Conservation (phyloP, 2,329 filamentous ascomycete species). For the Xylariomycetidae sp. region DNA sequence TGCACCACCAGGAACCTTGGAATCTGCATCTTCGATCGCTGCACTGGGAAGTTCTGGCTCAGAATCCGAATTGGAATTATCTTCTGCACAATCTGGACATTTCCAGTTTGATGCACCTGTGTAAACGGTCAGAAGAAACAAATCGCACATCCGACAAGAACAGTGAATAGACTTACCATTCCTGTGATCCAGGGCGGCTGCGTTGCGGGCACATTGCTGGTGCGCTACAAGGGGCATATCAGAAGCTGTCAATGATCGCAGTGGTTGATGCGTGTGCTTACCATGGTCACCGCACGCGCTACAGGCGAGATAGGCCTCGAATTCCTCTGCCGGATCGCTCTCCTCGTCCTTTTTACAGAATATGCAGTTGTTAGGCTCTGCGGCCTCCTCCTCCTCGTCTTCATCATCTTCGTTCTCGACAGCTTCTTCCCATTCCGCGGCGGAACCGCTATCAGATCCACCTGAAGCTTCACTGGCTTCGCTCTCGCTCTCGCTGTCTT, state of each 20-base stretch:
- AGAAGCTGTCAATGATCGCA: no score
- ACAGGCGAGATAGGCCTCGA: constrained; percentile 74
- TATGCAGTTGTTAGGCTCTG: constrained; percentile 17
- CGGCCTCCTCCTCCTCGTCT: constrained; percentile 28
- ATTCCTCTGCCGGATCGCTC: constrained; percentile 58
- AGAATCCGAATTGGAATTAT: constrained; percentile 26
- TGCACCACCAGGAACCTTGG: constrained; percentile 25
- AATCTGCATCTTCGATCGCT: no score
- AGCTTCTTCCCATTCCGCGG: constrained; percentile 25
- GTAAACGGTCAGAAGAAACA: constrained; percentile 18
- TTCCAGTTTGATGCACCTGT: constrained; percentile 43
- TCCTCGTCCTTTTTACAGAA: constrained; percentile 32
- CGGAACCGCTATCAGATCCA: constrained; percentile 23
- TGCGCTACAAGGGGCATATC: no score
- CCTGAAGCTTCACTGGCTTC: constrained; percentile 23
- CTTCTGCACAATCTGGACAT: constrained; percentile 43
- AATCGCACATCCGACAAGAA: neutral
- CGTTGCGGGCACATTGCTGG: constrained; percentile 78
- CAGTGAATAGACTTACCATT: constrained; percentile 51
- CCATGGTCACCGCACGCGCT: constrained; percentile 75
- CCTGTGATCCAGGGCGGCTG: constrained; percentile 55
- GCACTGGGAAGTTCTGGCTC: constrained; percentile 22
- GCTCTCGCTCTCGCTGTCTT: constrained; percentile 33
- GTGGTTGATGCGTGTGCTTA: no score
- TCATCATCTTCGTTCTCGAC: constrained; percentile 27